phyloP scores from a whole-genome alignment of 768 basidiomycete genomes.

The Hypsizygus marmoreus region DNA sequence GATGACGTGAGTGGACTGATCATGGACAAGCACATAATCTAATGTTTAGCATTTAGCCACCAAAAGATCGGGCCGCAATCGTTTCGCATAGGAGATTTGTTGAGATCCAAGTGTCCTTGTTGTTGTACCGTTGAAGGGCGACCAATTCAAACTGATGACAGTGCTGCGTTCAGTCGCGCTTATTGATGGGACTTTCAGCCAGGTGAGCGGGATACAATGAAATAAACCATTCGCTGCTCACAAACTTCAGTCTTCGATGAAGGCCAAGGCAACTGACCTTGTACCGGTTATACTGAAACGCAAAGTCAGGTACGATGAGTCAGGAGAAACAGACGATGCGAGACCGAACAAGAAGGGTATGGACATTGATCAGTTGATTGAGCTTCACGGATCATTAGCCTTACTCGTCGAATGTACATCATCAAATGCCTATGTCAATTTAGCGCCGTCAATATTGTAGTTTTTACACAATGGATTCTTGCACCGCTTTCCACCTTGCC shows the following conservation, averaged over 20 bases:
- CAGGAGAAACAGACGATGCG: background rate
- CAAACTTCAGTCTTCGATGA: background rate
- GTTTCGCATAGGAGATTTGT: conserved; percentile 16
- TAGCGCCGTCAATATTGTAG: too few relatives aligned
- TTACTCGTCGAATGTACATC: too few relatives aligned
- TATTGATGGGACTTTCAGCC: conserved; percentile 10
- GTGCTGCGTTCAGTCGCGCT: conserved; percentile 13
- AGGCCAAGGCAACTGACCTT: background rate
- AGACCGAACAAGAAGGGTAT: background rate
- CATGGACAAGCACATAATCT: background rate
- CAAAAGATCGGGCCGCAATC: conserved; percentile 3
- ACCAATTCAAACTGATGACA: conserved; percentile 12
- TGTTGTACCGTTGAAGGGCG: conserved; percentile 13
- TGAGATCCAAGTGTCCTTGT: conserved; percentile 13
- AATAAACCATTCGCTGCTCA: too few relatives aligned
- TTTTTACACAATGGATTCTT: too few relatives aligned
- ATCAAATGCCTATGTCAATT: too few relatives aligned
- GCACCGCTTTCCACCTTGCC: too few relatives aligned
- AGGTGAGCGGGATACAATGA: conserved; percentile 6
- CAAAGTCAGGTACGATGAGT: background rate
- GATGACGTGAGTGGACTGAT: background rate
- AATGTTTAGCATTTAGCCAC: background rate
- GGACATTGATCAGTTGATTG: background rate
- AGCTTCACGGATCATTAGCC: background rate
- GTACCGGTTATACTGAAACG: background rate